A percentile compares a stretch with the other conserved stretches of the same genome.
Conservation (phyloP, 2,329 filamentous ascomycete genomes). For the Fusarium citri region DNA sequence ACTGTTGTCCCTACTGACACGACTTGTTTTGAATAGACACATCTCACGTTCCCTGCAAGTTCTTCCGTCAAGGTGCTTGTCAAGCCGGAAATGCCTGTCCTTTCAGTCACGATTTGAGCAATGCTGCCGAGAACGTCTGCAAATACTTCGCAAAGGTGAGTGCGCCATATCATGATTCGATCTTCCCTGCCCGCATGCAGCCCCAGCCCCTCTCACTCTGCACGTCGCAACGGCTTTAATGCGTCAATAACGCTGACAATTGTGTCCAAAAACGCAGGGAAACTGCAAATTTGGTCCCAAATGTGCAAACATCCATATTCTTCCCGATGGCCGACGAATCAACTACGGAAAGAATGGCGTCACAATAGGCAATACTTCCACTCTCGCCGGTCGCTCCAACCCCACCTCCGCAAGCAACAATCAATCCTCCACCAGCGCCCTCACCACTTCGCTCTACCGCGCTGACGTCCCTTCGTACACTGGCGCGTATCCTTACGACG, state of each 20-base stretch:
- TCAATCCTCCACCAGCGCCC: conserved; percentile 74
- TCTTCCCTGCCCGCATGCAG: conserved; percentile 15
- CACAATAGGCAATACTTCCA: conserved; percentile 68
- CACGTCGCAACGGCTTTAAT: conserved; percentile 21
- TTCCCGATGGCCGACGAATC: conserved; percentile 91
- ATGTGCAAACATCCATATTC: conserved; percentile 95
- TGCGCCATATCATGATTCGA: conserved; percentile 42
- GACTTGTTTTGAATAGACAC: conserved; percentile 72
- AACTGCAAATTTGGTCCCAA: conserved; percentile 99
- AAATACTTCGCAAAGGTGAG: conserved; percentile 98
- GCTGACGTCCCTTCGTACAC: conserved; percentile 55
- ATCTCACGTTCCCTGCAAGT: conserved; percentile 98
- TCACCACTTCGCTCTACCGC: conserved; percentile 69
- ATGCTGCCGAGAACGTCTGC: conserved; percentile 88
- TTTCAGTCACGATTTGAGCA: conserved; percentile 92
- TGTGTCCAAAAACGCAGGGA: conserved; percentile 66
- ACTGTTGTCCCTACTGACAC: conserved; percentile 41
- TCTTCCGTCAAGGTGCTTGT: conserved; percentile 95
- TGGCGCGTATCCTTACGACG: conserved; percentile 56
- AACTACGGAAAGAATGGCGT: conserved; percentile 80
- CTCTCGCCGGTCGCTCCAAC: conserved; percentile 75
- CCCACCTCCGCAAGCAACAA: conserved; percentile 56
- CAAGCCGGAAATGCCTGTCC: conserved; percentile 96
- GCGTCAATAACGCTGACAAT: conserved; percentile 33
- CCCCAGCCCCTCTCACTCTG: conserved; percentile 12